Base-by-base conservation (phyloP, 768 basidiomycete species). In the Tephrocybe sp. region DNA sequence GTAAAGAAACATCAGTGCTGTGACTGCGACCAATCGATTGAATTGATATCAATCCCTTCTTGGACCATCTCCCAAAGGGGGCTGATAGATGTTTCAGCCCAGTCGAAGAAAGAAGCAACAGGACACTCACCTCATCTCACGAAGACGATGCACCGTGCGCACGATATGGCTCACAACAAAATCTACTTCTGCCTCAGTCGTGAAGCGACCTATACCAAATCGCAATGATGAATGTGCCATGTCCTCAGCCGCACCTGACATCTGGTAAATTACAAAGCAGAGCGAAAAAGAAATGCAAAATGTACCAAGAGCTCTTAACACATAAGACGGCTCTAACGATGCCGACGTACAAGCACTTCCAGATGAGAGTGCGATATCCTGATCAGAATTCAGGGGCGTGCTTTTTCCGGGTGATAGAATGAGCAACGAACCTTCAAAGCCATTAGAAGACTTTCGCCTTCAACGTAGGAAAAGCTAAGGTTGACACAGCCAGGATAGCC, bases 31-130 rank as follows among this genome's bases (percentile, higher is more conserved):
- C 95, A 98, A 71, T 98, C 82, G 66, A 98, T 99, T 15, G 88
- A 79, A 65, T 85, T 93, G 60, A 98, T 82, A 68, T 99, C 97
- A 53, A 98, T 95, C 37, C 96, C 96, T 66, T 98, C 97, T 71
- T 97, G 93, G 14, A 98, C 95, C 95, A 99, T 98, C 73, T 99
- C 97, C 96, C 96, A 99, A 48, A 99, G 71, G 28, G 97, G 97
- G 64, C 93, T 92, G 55, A 1, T 45, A 45, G 37, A 17, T 44
- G 30, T 18, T 21, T 61, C 50, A 56, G 54, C 45, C 48, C 41
- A n/a, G 50, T 33, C 15, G 10, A 51, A 18, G 43, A 45, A 36
- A 18, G 26, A 21, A 45, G 12, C 25, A 20, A 52, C 50, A 15
- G 12, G 14, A 44, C 38, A 64, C 78, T 25, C 45, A 85, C 88